Base-by-base conservation (phyloP, 2,329 filamentous ascomycete genomes). In the Neonectria hederae region DNA sequence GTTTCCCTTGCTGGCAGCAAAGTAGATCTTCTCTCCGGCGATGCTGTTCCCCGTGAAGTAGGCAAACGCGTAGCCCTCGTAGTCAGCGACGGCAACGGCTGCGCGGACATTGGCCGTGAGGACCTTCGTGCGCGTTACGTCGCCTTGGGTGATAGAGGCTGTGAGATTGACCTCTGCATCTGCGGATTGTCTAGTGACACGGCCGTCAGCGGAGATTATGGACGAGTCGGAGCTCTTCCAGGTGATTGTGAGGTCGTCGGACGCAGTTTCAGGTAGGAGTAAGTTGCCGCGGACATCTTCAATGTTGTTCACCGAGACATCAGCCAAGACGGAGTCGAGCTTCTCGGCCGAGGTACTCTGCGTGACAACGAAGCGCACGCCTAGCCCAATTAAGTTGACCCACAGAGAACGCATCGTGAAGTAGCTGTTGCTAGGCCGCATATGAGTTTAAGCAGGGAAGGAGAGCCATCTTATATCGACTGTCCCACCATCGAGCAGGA, bases 1-100 rank as follows among this genome's bases (percentile, higher is more conserved):
- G 71, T 86, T 86, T 26, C 84, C 83, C 14, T 84, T 78, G 65
- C 82, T 85, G 7, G 83, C 80, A 2, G 84, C 83, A 13, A 86
- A 78, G 67, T 79, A 85, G 53, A 87, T 85, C 58, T 86, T 84
- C 63, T 87, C 84, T 22, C 84, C 84, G 0, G 76, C 75, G 14
- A 70, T 63, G 1, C 76, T 75, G 70, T 80, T 81, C 9, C 79
- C 80, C 0, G 82, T 85, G 68, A 86, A 86, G 68, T 86, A 87
- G 0, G 81, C 78, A 63, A 86, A 86, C 0, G 81, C 81, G 63
- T 86, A 86, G 5, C 81, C 84, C 48, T 82, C 78, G 30, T 78
- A 77, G 0, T 75, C 69, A 0, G 76, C 80, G 0, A 78, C 65
- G 1, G 72, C 64, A 1, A 69, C 72, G 3, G 76, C 76, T n/a